Evolutionary conservation across 2,329 filamentous ascomycete species (phyloP), one percentile per base, ranked within the genome.

Genomic region (Colletotrichum incanum): DNA sequence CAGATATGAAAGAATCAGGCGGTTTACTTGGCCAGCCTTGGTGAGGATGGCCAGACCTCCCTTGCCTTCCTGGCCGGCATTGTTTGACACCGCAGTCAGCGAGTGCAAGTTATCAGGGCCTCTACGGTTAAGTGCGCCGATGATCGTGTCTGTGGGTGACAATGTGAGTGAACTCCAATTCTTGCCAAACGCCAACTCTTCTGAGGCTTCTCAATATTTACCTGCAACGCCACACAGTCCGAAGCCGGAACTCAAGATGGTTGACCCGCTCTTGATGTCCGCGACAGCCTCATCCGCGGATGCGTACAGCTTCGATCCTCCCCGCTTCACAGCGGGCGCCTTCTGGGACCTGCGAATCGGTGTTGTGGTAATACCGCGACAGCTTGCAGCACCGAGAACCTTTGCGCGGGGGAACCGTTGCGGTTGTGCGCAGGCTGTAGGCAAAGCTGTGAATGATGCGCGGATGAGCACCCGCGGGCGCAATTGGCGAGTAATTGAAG

Each of bases 21-120:
- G 90, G 73, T 89, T 86, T 49, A 96, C 86, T 77, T 94, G 93
- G 16, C 93, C 92, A 0, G 90, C 89, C 66, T 90, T 87, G 0
- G 93, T 89, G 39, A 95, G 86, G 11, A 90, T 88, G 1, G 93
- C 90, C 20, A 96, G 84, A 1, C 93, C 93, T 5, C 91, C 89
- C 63, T 87, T 89, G 37, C 91, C 90, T 49, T 92, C 90, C 39
- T 91, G 86, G 34, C 93, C 93, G 9, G 93, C 93, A 79, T 96
- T 96, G 79, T 96, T 96, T 62, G 93, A 95, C 2, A 95, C 92
- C 26, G 93, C 93, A 0, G 93, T 94, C 39, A 96, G 85, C 1
- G 90, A 87, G 61, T 93, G 87, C 28, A 96, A 86, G 12, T 87
- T 85, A 5, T 91, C 88, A 6, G 85, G 83, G 7, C 90, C 90